Evolutionary conservation across 1,139 yeast species (phyloP).

Genomic region (Hanseniaspora uvarum): DNA sequence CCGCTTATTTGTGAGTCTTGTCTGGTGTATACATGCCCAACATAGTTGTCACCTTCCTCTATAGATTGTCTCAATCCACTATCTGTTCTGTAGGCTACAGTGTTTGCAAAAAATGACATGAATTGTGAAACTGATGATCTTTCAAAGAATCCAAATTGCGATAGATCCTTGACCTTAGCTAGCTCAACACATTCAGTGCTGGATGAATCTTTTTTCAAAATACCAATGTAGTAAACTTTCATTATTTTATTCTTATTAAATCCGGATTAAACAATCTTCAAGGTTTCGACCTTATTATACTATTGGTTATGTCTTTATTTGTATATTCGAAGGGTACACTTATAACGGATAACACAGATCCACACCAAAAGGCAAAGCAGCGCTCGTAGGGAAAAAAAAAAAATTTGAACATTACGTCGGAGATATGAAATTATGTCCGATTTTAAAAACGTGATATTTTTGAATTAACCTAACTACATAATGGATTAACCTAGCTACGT

Average conservation of each 20-base stretch:
- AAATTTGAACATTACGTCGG: no score
- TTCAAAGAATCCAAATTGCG: conserved; percentile 82
- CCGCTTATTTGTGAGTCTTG: conserved; percentile 75
- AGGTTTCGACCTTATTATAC: no score
- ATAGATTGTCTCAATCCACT: conserved; percentile 90
- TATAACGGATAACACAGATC: no score
- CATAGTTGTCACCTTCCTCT: conserved; percentile 73
- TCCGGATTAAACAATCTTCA: no score
- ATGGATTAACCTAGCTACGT: no score
- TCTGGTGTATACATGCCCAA: conserved; percentile 86
- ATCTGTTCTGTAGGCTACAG: conserved; percentile 78
- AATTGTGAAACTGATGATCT: conserved; percentile 69
- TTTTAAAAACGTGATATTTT: no score
- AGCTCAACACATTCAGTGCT: conserved; percentile 52
- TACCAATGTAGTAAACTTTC: conserved; percentile 87
- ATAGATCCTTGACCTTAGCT: conserved; percentile 68
- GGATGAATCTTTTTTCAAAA: conserved; percentile 53
- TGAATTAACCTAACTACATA: no score
- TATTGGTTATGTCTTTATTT: no score
- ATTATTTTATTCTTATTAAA: conserved; percentile 40
- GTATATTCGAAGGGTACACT: no score
- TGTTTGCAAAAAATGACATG: conserved; percentile 86
- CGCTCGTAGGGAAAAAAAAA: not conserved
- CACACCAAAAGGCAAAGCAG: no score
- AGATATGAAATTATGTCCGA: not conserved